Evolutionary conservation across 176 grass and related monocot species (phyloP), one percentile per base, ranked within the genome.

Genomic region (Avena eriantha): DNA sequence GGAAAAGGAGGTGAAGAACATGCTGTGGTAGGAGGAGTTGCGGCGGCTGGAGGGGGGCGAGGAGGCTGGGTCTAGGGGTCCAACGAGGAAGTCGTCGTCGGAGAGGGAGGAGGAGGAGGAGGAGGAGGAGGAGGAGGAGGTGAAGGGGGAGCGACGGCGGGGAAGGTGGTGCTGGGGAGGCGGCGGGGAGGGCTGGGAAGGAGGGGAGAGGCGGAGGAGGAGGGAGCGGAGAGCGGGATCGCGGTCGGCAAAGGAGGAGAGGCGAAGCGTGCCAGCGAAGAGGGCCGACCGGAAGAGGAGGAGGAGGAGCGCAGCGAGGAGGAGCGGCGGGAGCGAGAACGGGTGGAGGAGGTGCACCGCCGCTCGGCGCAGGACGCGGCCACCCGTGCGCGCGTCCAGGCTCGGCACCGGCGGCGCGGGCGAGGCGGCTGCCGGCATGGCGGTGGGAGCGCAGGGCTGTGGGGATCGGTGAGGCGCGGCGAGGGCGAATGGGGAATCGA

Each of bases 231-330:
- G 80, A 9, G 84, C 51, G 3, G 93, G 96, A 76, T 96, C 93
- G 56, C 88, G 59, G 73, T 96, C 93, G n/a, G 86, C 77, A 34
- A 92, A 83, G 64, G 93, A 85, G 57, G 90, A 82, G 58, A 95
- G 92, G 82, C 88, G 85, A 16, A 92, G 86, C 41, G 86, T 92
- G 83, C 88, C 93, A 29, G 88, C 86, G 76, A 95, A 85, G 84
- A 98, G 86, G 43, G 92, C 96, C 33, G 88, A 89, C 73, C 90
- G 96, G 86, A 96, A 95, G 66, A 89, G 86, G 63, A 94, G 81
- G 76, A 95, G 86, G 47, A 94, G 93, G 64, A 95, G 79, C 69
- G 96, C 76, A 13, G 88, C 80, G 49, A 96, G 82, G 79, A 96
- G 81, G 31, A 95, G 86, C 53, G 93, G 74, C 26, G 89, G 96